Base-by-base conservation (phyloP, 306 rosid genomes). In the Prinsepia uniflora region DNA sequence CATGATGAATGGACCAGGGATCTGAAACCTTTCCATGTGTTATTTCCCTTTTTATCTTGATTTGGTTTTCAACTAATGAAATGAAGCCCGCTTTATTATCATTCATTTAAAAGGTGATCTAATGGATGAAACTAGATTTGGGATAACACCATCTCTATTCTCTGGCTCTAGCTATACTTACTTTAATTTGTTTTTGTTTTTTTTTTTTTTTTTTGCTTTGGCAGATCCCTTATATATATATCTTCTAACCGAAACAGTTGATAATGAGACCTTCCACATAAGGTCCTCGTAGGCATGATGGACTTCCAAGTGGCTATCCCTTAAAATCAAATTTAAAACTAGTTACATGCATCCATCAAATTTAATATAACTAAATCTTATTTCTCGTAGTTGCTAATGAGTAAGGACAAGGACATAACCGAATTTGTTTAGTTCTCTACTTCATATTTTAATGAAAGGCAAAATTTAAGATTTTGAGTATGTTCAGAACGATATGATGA, bases 221-320 rank as follows among this genome's bases (percentile, higher is more conserved):
- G 79, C 74, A 64, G 75, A 76, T 80, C 82, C 68, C 45, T 63
- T 40, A 75, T 71, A 63, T 76, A 56, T 81, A 24, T 24, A 24
- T 24, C 70, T 76, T 72, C 52, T 77, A 86, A 89, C 84, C 36
- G 91, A 86, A 87, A 83, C 83, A 80, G 89, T 86, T 86, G 76
- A 76, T 73, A 86, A 87, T 80, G 90, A 89, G 89, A 13, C 84
- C 83, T 83, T 89, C 96, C 87, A 53, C 82, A 72, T 79, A 84
- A 78, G 84, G 79, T 83, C 96, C 89, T 81, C 75, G 79, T 89
- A 71, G 84, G 84, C 70, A 77, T 84, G 72, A 76, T 87, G 91
- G 82, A 71, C 30, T 78, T 87, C 90, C 90, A 85, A 83, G 83
- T 80, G 68, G 76, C n/a, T n/a, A n/a, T n/a, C n/a, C n/a, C n/a